phyloP scores from a whole-genome alignment of 2,329 filamentous ascomycete species.

The Beauveria brongniartii region DNA sequence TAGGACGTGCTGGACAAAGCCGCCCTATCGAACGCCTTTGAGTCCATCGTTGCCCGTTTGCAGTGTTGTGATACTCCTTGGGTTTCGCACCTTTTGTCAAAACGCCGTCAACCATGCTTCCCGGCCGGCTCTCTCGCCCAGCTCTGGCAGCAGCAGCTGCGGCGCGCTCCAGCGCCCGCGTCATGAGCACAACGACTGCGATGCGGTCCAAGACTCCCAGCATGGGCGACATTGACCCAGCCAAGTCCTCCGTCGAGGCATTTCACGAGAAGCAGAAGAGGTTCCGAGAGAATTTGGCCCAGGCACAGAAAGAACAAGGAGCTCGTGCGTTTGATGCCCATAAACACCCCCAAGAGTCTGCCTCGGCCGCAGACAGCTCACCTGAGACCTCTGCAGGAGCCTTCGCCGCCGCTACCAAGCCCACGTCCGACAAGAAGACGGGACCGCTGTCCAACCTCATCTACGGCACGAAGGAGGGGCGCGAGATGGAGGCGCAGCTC shows the following conservation, averaged over 20 bases:
- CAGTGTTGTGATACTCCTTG: conserved; percentile 1
- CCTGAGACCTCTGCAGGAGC: conserved; percentile 27
- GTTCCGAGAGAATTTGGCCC: conserved; percentile 75
- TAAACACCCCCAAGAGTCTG: conserved; percentile 28
- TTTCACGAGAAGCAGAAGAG: conserved; percentile 80
- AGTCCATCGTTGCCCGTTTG: not conserved
- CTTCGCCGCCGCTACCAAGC: conserved; percentile 45
- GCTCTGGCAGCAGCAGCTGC: conserved; percentile 30
- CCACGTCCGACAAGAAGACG: conserved; percentile 54
- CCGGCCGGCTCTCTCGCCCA: conserved; percentile 41
- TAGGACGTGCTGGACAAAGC: conserved; percentile 2
- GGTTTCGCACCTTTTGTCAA: conserved; percentile 4
- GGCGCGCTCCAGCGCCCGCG: conserved; percentile 42
- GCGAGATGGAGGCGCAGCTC: conserved; percentile 90
- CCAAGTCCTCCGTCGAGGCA: conserved; percentile 56
- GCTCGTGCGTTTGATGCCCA: conserved; percentile 60
- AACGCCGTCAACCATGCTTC: conserved; percentile 36
- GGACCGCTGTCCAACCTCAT: conserved; percentile 78
- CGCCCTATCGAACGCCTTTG: not conserved
- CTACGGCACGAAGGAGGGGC: conserved; percentile 92
- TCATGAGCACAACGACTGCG: conserved; percentile 47
- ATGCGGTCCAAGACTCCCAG: conserved; percentile 52
- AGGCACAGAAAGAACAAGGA: conserved; percentile 73
- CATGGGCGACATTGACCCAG: conserved; percentile 69
- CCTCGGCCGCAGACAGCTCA: conserved; percentile 32